Percentiles rank a stretch among this genome's conserved stretches.
Conservation (phyloP, 768 basidiomycete genomes). For the Naematelia aurantialba region DNA sequence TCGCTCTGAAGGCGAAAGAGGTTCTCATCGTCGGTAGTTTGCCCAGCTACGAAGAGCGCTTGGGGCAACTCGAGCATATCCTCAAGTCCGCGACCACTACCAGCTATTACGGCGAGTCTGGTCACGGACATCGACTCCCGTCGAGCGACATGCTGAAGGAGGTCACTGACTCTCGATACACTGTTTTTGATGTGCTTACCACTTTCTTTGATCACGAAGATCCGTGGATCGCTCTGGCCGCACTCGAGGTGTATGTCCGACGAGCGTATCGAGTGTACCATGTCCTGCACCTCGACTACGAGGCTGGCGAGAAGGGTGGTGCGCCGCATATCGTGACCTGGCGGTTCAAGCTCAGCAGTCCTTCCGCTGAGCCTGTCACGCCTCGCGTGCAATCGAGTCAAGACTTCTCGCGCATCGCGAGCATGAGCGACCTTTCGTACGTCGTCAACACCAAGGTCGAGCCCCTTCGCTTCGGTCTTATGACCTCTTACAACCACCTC, state of each 20-base stretch:
- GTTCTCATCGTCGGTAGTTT: conserved; percentile 93
- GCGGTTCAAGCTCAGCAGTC: conserved; percentile 91
- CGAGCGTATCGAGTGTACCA: conserved; percentile 94
- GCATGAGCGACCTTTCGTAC: conserved; percentile 93
- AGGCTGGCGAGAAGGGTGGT: conserved; percentile 84
- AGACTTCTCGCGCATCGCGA: conserved; percentile 73
- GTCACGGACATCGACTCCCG: conserved; percentile 66
- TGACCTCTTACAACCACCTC: conserved; percentile 82
- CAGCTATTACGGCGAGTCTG: conserved; percentile 84
- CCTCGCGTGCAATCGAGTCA: conserved; percentile 49
- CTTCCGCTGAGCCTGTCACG: conserved; percentile 55
- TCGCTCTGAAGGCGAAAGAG: conserved; percentile 92
- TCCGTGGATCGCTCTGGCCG: conserved; percentile 78
- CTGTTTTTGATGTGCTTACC: conserved; percentile 93
- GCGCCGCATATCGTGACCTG: conserved; percentile 79
- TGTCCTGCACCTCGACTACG: conserved; percentile 85
- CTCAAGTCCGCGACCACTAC: conserved; percentile 81
- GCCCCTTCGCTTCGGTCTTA: conserved; percentile 82
- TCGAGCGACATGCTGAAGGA: conserved; percentile 83
- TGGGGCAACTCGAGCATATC: conserved; percentile 88
- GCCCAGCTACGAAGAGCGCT: conserved; percentile 93
- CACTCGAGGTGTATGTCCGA: conserved; percentile 91
- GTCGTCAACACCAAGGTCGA: conserved; percentile 77
- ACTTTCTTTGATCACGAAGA: conserved; percentile 89
- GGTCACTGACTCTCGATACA: conserved; percentile 91